phyloP scores from a whole-genome alignment of 257 asterid species.

The Petunia axillaris region DNA sequence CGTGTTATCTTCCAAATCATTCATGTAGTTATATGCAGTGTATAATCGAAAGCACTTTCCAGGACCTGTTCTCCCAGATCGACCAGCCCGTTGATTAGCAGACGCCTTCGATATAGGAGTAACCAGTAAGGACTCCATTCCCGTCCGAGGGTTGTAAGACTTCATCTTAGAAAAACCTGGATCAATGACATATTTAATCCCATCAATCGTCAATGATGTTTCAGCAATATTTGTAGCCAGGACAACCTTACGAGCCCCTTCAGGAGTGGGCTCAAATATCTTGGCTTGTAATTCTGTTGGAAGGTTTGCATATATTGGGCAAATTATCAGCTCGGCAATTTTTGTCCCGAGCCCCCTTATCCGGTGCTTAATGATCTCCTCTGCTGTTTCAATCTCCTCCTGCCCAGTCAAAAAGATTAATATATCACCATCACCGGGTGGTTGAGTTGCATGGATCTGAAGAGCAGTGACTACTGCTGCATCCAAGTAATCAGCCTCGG shows the following conservation, averaged over 20 bases:
- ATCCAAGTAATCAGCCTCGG: conserved; percentile 97
- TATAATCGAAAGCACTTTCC: conserved; percentile 90
- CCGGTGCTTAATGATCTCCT: conserved; percentile 50
- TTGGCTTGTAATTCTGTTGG: conserved; percentile 53
- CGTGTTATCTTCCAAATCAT: conserved; percentile 89
- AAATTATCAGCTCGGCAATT: conserved; percentile 49
- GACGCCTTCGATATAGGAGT: conserved; percentile 95
- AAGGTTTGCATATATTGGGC: conserved; percentile 52
- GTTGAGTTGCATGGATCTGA: conserved; percentile 85
- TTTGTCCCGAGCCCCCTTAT: conserved; percentile 50
- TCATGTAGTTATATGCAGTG: conserved; percentile 68
- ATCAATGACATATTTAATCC: conserved; percentile 92
- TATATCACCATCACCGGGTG: conserved; percentile 90
- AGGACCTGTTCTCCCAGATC: conserved; percentile 97
- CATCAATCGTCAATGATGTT: conserved; percentile 93
- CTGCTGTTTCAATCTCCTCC: conserved; percentile 51
- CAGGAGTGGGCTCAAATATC: conserved; percentile 51
- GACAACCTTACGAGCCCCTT: conserved; percentile 55
- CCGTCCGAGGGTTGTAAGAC: conserved; percentile 88
- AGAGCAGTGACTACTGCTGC: conserved; percentile 91
- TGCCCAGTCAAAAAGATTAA: conserved; percentile 73
- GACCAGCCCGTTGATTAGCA: conserved; percentile 94
- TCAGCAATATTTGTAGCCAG: conserved; percentile 60
- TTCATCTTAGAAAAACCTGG: conserved; percentile 95
- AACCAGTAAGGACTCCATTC: conserved; percentile 82